Evolutionary conservation across 768 basidiomycete species (phyloP), one percentile per base, ranked within the genome.

Genomic region (Daedalea quercina): DNA sequence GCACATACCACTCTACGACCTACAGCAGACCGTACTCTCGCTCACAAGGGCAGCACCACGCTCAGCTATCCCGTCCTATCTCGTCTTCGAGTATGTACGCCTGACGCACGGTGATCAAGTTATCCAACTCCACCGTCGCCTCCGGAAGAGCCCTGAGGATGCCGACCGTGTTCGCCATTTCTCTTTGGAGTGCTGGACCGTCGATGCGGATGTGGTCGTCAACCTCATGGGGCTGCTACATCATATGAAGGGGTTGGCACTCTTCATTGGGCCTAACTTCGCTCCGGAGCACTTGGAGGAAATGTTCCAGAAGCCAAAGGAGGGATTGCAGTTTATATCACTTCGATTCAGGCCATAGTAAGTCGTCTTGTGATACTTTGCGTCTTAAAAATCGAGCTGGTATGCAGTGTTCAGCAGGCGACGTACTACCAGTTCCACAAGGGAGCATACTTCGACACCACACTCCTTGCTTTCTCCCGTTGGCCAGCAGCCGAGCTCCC

Each of bases 291-390:
- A 92, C 66, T 65, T 94, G 47, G 83, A 85, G 56, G 84, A 85
- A 47, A 73, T 93, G 31, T 74, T 86, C 54, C 64, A 72, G 51
- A 67, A 71, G 25, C 80, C 83, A 3, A 70, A 78, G 49, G 61
- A 66, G 12, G 60, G 57, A 0, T 59, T 95, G 56, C 57, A 67
- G 34, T 72, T 72, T 56, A 69, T 94, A 15, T 77, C 81, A 3
- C 63, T 95, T 49, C 71, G 86, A 54, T 94, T 95, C 68, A 77
- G 85, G 51, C 92, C 93, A 3, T 94, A 94, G 85, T 89, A 64
- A 69, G 86, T 69, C 13, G 15, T 23, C 1, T 12, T 23, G 15
- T n/a, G n/a, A n/a, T n/a, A 20, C 13, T 15, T 20, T 25, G 12
- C 4, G 13, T 33, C 43, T n/a, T 43, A 26, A 50, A 53, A 48